Percentiles rank a stretch among this genome's conserved stretches.
Conservation (phyloP, 2,329 filamentous ascomycete species). For the Aphanocladium album region DNA sequence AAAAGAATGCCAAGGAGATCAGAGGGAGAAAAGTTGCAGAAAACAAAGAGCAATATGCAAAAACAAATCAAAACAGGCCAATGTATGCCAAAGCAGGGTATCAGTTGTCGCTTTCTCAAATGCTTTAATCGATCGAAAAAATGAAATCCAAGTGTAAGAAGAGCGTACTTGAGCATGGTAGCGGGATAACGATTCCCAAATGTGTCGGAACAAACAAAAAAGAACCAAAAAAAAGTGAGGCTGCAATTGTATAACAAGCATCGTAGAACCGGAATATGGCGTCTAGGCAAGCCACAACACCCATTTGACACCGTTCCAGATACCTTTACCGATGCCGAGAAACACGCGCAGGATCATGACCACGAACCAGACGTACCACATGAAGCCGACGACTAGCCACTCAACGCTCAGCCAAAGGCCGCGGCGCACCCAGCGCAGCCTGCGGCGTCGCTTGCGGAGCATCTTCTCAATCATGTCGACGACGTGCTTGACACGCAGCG, state of each 20-base stretch:
- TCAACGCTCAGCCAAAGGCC: conserved; percentile 79
- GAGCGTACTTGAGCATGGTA: background rate
- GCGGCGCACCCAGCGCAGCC: conserved; percentile 69
- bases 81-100: conserved; percentile 9
- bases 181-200: background rate
- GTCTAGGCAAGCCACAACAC: conserved; percentile 59
- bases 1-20: background rate
- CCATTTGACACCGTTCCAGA: conserved; percentile 65
- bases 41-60: background rate
- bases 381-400: conserved; percentile 79
- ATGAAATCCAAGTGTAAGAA: background rate
- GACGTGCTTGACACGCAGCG: conserved; percentile 74
- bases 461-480: conserved; percentile 74
- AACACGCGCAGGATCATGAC: conserved; percentile 70
- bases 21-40: background rate
- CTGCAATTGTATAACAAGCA: background rate
- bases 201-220: background rate
- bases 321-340: conserved; percentile 56
- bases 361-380: conserved; percentile 93
- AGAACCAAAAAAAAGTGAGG: background rate
- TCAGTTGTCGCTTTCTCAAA: conserved; percentile 3
- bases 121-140: background rate
- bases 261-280: too few relatives aligned
- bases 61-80: too few relatives aligned
- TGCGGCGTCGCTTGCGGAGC: conserved; percentile 60